Evolutionary conservation across 805 yeast genomes (phyloP).

Genomic region (Kodamaea neixiangensis): DNA sequence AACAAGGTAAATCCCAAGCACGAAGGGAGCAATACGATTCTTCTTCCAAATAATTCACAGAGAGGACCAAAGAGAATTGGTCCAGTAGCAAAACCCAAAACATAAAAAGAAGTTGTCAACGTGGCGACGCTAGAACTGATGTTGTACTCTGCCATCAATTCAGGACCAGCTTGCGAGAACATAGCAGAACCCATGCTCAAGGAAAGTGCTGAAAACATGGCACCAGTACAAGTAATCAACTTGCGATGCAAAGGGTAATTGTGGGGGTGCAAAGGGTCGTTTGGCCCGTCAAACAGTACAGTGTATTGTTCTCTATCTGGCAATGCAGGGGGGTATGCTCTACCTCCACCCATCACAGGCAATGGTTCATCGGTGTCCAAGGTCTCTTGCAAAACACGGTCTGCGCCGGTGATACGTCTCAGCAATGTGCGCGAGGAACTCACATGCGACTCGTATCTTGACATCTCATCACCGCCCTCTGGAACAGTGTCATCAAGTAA

Average conservation of each 20-base stretch:
- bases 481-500: slow-evolving; percentile 11
- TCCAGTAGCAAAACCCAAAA: slow-evolving; percentile 92
- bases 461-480: slow-evolving; percentile 24
- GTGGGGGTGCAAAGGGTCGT: slow-evolving; percentile 79
- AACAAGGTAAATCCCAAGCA: slow-evolving; percentile 34
- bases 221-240: slow-evolving; percentile 24
- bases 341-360: slow-evolving; percentile 64
- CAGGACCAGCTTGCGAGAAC: slow-evolving; percentile 62
- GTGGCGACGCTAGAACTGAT: slow-evolving; percentile 71
- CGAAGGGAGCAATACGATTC: slow-evolving; percentile 46
- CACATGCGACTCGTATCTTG: slow-evolving; percentile 25
- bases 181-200: slow-evolving; percentile 34
- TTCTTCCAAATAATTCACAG: slow-evolving; percentile 33
- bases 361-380: slow-evolving; percentile 29
- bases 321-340: slow-evolving; percentile 61
- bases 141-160: slow-evolving; percentile 51
- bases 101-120: slow-evolving; percentile 76
- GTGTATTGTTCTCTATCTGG: slow-evolving; percentile 57
- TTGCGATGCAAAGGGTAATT: slow-evolving; percentile 50
- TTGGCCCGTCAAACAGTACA: slow-evolving; percentile 75
- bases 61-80: slow-evolving; percentile 55
- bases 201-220: slow-evolving; percentile 34
- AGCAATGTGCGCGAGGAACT: slow-evolving; percentile 22
- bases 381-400: slow-evolving; percentile 21
- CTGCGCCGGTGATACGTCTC: slow-evolving; percentile 24